Base-by-base conservation (phyloP, 371 early-diverging fungal genomes). In the Basidiobolus meristosporus region DNA sequence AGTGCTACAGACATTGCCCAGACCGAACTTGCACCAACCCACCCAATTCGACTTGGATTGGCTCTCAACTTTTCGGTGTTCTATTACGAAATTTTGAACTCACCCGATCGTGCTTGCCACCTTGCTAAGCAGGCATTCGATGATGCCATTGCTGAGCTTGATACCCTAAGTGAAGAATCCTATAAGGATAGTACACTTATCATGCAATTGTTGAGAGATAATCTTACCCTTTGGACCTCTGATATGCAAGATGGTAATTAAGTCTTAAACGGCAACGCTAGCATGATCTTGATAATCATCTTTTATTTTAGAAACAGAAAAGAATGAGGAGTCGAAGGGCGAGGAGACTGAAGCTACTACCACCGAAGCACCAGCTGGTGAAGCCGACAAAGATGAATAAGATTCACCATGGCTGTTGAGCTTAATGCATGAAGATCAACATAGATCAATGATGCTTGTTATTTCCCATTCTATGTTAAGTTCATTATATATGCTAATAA, bases 41-140 rank as follows among this genome's bases (percentile, higher is more conserved):
- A 98, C 70, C 98, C 99, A 38, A 93, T 98, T 57, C 91, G 98
- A 47, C 83, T 99, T 36, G 99, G 99, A 39, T 78, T 99, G 44
- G 95, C 97, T 43, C 74, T 99, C 53, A 99, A 99, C 85, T 98
- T 93, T 72, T 98, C 98, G n/a, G 99, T 99, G 31, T 98, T 98
- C 72, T 95, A 95, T 80, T 98, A 97, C 63, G 99, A 99, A 71
- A 98, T 99, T 56, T 71, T 95, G 56, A 98, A 97, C 76, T 86
- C 93, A 28, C 90, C 95, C 41, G 96, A 93, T 62, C 82, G 87
- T 55, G 99, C 99, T 22, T 97, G 98, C 70, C 89, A 90, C 53
- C 67, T 99, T 43, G 99, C 98, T 60, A 96, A 95, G 70, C 83
- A 85, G 57, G 98, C 99, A 7, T 99, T 98, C 60, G 98, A 98